Percentiles rank a stretch among this genome's conserved stretches.
Evolutionary conservation across 2,329 filamentous ascomycete species (phyloP).

Genomic region (Escovopsis weberi): DNA sequence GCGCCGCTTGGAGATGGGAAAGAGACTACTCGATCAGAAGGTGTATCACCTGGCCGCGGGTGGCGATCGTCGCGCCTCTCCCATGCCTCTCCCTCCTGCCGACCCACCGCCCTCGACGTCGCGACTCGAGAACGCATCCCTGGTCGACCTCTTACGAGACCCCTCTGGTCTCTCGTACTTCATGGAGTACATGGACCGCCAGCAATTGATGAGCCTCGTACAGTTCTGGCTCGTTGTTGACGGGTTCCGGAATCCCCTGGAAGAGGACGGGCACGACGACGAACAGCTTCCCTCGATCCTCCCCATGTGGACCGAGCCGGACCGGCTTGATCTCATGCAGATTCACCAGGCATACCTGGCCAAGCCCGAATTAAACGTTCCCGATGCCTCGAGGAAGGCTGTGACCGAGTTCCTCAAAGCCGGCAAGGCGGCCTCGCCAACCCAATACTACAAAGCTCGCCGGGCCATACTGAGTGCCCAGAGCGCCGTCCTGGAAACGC

Average conservation of each 20-base stretch:
- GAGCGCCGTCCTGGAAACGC: constrained; percentile 66
- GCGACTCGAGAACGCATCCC: constrained; percentile 56
- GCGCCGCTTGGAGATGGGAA: constrained; percentile 80
- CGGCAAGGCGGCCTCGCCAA: constrained; percentile 58
- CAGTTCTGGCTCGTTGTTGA: constrained; percentile 99
- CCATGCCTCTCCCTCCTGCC: constrained; percentile 9
- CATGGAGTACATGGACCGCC: constrained; percentile 99
- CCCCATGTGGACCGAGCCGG: constrained; percentile 64
- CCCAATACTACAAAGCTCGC: constrained; percentile 72
- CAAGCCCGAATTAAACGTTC: constrained; percentile 66
- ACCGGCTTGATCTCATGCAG: constrained; percentile 75
- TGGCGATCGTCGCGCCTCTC: constrained; percentile 30
- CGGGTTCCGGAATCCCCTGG: constrained; percentile 84
- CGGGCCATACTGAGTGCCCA: constrained; percentile 71
- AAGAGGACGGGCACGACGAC: constrained; percentile 52
- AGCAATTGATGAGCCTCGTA: constrained; percentile 71
- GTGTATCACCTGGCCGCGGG: constrained; percentile 67
- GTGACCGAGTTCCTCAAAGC: constrained; percentile 69
- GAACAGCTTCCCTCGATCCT: constrained; percentile 45
- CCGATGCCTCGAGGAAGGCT: constrained; percentile 50
- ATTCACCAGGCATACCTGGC: constrained; percentile 84
- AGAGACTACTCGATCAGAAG: constrained; percentile 76
- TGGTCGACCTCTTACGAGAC: constrained; percentile 79
- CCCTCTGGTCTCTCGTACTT: constrained; percentile 90
- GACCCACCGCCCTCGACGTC: constrained; percentile 29